Evolutionary conservation across 805 yeast genomes (phyloP), one percentile per base, ranked within the genome.

Genomic region (Lipomyces yamadae): DNA sequence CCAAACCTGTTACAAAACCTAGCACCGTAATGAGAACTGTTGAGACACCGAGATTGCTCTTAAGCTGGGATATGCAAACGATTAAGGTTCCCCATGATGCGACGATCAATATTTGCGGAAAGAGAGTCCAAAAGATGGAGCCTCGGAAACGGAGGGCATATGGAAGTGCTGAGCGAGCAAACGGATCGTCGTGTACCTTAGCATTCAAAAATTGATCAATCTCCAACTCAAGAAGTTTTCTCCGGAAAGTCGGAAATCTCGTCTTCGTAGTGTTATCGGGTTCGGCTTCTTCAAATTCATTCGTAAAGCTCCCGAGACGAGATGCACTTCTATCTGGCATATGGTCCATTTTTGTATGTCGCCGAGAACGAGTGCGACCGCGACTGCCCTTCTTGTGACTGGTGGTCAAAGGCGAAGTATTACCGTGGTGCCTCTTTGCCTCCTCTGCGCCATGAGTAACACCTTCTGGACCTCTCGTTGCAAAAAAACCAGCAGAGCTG

Each of bases 131-230:
- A 34, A 69, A 57, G 45, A 69, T 69, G n/a, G 68, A 63, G n/a
- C 72, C 72, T 18, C 71, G 56, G 30, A 69, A 64, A 7, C 72
- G 63, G 18, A 69, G 68, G 7, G 70, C 67, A 34, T 69, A 69
- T 7, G 72, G 72, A 29, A 68, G 32, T 13, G 48, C 34, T 4
- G 67, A 52, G 29, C 71, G 65, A 7, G 71, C 60, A 55, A 65
- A 69, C 10, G 72, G 72, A 33, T 69, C 72, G 39, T 69, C 72
- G 56, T 67, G 70, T 1, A 65, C 71, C 35, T 69, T 65, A 18
- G 70, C 52, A 32, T 66, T 59, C 45, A 68, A 56, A 33, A 68
- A 68, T 55, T 63, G 58, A 54, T 68, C 34, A 56, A 68, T 65
- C 30, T 68, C 71, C 29, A 52, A 55, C 32, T 67, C 66, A 1